Percentiles rank a stretch among this genome's conserved stretches.
Conservation (phyloP, 768 basidiomycete species). For the Ephemerocybe angulata region DNA sequence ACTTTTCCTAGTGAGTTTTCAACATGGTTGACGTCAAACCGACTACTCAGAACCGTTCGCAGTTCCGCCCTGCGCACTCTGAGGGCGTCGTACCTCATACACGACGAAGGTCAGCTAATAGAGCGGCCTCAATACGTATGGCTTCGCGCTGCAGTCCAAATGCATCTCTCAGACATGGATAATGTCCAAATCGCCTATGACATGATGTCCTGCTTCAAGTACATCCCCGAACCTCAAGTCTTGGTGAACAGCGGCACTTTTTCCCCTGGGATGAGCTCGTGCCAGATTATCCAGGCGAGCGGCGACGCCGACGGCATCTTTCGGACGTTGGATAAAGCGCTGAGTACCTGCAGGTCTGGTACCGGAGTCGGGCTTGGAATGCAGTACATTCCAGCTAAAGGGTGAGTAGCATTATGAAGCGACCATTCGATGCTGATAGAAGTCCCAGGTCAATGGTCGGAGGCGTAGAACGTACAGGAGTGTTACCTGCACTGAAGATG, state of each 20-base stretch:
- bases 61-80: neutral
- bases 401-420: too few species aligned
- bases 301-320: neutral
- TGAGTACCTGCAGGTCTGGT: neutral
- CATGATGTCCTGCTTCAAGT: neutral
- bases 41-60: too few species aligned
- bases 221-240: neutral
- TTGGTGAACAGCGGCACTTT: neutral
- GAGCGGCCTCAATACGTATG: conserved; percentile 4
- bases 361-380: neutral
- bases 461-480: neutral
- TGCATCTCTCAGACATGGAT: neutral
- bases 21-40: too few species aligned
- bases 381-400: neutral
- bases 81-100: conserved; percentile 20
- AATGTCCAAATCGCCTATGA: neutral
- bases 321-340: neutral
- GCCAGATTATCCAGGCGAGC: neutral
- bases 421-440: too few species aligned
- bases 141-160: neutral
- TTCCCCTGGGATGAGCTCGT: neutral
- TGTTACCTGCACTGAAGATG: neutral
- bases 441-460: neutral
- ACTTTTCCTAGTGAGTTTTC: too few species aligned
- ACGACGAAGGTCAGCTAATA: neutral